Conservation (phyloP, 2,329 filamentous ascomycete species). For the Clarireedia monteithiana region DNA sequence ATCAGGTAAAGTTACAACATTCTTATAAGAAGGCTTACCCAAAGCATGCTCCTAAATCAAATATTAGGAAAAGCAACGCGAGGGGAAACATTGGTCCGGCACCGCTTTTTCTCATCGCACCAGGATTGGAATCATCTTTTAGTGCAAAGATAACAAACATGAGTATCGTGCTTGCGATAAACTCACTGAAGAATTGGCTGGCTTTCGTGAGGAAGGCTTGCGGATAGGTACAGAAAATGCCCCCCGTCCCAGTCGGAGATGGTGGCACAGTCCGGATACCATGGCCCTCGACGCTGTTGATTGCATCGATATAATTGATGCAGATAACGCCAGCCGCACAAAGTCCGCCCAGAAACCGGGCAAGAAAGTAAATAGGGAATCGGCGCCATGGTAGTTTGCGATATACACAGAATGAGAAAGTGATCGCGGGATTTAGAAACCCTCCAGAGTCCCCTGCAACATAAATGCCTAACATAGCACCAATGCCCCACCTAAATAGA, state of each 20-base stretch:
- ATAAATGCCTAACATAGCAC: conserved; percentile 63
- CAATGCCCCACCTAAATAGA: conserved; percentile 37
- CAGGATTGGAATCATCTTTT: conserved; percentile 40
- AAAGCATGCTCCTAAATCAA: conserved; percentile 65
- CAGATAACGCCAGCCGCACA: conserved; percentile 52
- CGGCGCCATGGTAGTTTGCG: conserved; percentile 53
- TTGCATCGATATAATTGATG: conserved; percentile 56
- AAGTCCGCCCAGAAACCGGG: conserved; percentile 62
- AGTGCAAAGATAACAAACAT: conserved; percentile 68
- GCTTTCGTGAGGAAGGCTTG: conserved; percentile 57
- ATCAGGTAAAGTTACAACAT: background rate
- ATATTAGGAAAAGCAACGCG: conserved; percentile 63
- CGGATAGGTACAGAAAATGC: conserved; percentile 68
- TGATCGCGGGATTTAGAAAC: conserved; percentile 65
- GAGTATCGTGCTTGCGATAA: conserved; percentile 57
- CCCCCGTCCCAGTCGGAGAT: conserved; percentile 52
- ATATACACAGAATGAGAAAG: conserved; percentile 55
- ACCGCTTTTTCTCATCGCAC: conserved; percentile 20
- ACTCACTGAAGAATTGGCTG: conserved; percentile 64
- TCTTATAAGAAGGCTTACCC: conserved; percentile 26
- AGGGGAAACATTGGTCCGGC: conserved; percentile 47
- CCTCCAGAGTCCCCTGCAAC: conserved; percentile 57
- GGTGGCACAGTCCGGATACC: conserved; percentile 55
- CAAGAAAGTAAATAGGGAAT: conserved; percentile 58
- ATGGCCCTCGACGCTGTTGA: conserved; percentile 55